A percentile compares a stretch with the other conserved stretches of the same genome.
Evolutionary conservation across 2,329 filamentous ascomycete genomes (phyloP).

Genomic region (Dactylellina cionopaga): DNA sequence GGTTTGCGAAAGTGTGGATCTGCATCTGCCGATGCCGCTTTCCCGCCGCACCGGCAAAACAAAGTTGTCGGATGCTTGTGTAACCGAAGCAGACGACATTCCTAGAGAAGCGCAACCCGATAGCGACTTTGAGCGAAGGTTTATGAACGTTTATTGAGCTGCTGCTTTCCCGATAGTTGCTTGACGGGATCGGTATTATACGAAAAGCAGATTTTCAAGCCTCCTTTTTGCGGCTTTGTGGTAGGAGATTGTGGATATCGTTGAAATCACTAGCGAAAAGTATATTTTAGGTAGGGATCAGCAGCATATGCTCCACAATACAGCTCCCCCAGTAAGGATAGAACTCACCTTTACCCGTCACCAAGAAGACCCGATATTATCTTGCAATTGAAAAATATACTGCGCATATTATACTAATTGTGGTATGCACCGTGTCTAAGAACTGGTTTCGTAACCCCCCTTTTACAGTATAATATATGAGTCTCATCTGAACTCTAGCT

Average conservation of each 20-base stretch:
- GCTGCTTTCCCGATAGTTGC: not conserved
- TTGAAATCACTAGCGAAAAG: constrained; percentile 14
- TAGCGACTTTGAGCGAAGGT: constrained; percentile 24
- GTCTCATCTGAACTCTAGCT: too few species aligned
- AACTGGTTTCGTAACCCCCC: too few species aligned
- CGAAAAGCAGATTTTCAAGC: constrained; percentile 47
- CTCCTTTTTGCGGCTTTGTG: constrained; percentile 48
- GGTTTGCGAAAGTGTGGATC: constrained; percentile 31
- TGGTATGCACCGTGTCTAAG: too few species aligned
- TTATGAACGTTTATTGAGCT: constrained; percentile 6
- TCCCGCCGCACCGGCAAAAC: constrained; percentile 33
- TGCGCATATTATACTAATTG: too few species aligned
- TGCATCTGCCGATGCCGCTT: constrained; percentile 45
- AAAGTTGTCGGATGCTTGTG: constrained; percentile 34
- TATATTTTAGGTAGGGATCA: constrained; percentile 41
- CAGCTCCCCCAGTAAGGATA: too few species aligned
- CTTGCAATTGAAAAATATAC: too few species aligned
- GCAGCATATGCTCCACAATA: constrained; percentile 32
- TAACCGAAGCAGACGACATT: constrained; percentile 48
- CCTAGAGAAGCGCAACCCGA: constrained; percentile 26
- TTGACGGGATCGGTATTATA: constrained; percentile 2
- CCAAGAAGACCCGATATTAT: too few species aligned
- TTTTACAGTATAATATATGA: too few species aligned
- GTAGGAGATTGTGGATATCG: not conserved
- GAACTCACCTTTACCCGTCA: too few species aligned